phyloP scores from a whole-genome alignment of 2,329 filamentous ascomycete species.

The Colletotrichum sp. region DNA sequence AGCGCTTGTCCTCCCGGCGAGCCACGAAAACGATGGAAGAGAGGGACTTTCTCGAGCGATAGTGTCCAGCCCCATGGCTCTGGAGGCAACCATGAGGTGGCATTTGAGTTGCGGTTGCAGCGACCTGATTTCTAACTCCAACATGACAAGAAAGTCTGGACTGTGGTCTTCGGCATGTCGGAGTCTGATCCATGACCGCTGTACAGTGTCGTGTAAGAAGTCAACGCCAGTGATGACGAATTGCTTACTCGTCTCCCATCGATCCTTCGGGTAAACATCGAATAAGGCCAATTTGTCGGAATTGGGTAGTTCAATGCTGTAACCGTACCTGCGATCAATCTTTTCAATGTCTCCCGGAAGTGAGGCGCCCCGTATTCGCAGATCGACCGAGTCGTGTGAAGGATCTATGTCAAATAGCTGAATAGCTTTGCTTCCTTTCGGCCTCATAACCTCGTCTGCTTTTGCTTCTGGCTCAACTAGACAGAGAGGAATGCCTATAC shows the following conservation, averaged over 20 bases:
- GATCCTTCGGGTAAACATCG: neutral
- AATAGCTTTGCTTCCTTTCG: neutral
- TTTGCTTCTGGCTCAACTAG: neutral
- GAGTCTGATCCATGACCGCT: neutral
- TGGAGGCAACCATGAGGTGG: neutral
- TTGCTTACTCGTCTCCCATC: neutral
- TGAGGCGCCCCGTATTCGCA: too few relatives aligned
- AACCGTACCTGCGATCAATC: neutral
- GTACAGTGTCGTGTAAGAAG: neutral
- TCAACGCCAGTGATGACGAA: neutral
- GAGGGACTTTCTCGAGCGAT: neutral
- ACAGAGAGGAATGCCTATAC: neutral
- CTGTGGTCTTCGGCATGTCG: neutral
- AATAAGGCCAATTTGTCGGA: neutral
- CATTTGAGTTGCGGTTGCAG: neutral
- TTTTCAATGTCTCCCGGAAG: too few relatives aligned
- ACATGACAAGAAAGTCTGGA: neutral
- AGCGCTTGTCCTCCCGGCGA: too few relatives aligned
- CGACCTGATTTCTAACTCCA: neutral
- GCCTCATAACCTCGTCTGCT: neutral
- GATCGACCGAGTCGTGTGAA: neutral
- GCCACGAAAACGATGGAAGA: neutral
- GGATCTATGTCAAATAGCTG: neutral
- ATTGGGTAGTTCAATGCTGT: neutral
- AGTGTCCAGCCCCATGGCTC: neutral